Evolutionary conservation across 116 monocot species (phyloP).

Genomic region (Iris pallida): DNA sequence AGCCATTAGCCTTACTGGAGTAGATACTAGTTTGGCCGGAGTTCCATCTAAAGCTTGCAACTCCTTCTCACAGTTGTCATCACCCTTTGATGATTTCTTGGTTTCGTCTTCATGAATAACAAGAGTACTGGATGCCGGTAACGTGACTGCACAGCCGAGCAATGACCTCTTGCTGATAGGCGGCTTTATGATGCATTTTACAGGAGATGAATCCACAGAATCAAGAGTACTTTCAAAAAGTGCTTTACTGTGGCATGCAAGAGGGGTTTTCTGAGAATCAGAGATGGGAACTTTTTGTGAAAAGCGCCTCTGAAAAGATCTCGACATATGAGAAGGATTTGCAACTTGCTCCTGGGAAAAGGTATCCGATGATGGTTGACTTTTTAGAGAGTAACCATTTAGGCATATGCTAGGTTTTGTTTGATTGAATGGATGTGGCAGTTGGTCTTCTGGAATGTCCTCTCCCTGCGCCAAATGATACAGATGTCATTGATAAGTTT

Average conservation of each 20-base stretch:
- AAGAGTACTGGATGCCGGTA: not conserved
- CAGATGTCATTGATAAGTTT: no score
- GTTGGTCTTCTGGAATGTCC: constrained; percentile 59
- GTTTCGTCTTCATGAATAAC: constrained; percentile 1
- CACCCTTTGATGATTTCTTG: not conserved
- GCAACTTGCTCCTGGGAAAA: constrained; percentile 10
- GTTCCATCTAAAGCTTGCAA: constrained; percentile 27
- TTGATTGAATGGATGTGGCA: constrained; percentile 72
- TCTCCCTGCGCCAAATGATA: constrained; percentile 40
- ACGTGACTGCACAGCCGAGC: constrained; percentile 8
- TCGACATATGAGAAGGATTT: constrained; percentile 37
- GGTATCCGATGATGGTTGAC: constrained; percentile 1
- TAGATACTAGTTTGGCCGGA: constrained; percentile 48
- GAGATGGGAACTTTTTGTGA: constrained; percentile 22
- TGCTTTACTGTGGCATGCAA: constrained; percentile 7
- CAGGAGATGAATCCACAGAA: constrained; percentile 13
- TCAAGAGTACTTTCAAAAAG: not conserved
- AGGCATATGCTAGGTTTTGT: constrained; percentile 11
- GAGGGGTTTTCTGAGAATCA: constrained; percentile 20
- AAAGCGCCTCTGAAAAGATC: constrained; percentile 48
- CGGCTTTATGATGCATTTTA: constrained; percentile 6
- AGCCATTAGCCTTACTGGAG: constrained; percentile 57
- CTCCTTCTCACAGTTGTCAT: constrained; percentile 1
- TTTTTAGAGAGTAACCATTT: not conserved
- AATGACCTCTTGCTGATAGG: constrained; percentile 14